These are phyloP conservation scores for Xerocomus nothofagi DNA, from an alignment of 1,284 basidiomycete genomes.

Conservation along the genomic window DNA sequence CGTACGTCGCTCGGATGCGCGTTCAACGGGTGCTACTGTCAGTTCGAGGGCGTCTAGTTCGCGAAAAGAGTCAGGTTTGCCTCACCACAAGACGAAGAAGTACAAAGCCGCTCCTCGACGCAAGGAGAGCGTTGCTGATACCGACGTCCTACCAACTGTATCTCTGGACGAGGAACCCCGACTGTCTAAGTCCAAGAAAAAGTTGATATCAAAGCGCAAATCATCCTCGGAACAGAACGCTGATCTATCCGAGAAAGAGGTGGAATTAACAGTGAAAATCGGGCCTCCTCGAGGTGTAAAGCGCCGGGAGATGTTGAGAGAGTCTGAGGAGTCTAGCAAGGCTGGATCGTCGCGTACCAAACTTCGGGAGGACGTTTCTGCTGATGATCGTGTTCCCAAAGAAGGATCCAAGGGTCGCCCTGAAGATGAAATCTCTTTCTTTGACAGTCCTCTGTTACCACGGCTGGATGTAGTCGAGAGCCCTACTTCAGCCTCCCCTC, in stretches of 20 bases:
- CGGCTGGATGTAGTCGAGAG: background rate
- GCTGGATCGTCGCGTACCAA: background rate
- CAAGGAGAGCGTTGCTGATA: background rate
- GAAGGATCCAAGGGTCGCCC: background rate
- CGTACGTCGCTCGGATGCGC: background rate
- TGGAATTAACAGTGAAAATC: slow-evolving; percentile 14
- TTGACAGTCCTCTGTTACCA: background rate
- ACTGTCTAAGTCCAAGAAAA: slow-evolving; percentile 2
- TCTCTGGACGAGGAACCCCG: slow-evolving; percentile 6
- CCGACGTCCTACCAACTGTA: background rate
- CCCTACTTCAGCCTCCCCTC: background rate
- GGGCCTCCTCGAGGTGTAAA: slow-evolving; percentile 31
- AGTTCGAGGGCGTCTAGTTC: background rate
- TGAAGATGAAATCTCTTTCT: background rate
- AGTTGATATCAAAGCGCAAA: background rate
- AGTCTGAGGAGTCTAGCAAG: background rate
- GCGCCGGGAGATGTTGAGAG: slow-evolving; percentile 4
- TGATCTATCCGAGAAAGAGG: slow-evolving; percentile 4
- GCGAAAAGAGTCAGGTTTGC: background rate
- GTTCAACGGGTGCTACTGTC: background rate
- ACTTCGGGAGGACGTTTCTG: background rate
- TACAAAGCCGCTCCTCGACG: background rate
- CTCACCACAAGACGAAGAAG: background rate
- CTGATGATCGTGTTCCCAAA: background rate
- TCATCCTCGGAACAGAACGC: background rate